Base-by-base conservation (phyloP, 805 yeast species). In the Pichia phayaonensis region DNA sequence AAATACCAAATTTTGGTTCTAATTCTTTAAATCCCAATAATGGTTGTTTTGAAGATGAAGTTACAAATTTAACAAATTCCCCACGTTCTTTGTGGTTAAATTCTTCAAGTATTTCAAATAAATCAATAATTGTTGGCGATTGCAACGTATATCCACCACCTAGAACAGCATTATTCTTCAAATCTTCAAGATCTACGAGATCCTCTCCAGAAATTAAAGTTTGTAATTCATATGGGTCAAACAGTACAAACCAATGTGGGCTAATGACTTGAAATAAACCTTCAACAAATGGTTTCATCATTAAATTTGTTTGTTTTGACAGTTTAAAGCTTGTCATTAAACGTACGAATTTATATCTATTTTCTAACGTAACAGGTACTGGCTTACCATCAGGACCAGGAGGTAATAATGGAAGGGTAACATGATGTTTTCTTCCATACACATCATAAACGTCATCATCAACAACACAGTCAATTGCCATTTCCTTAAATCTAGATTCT, bases 1-100 rank as follows among this genome's bases (percentile, higher is more conserved):
- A 65, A 44, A 94, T 84, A 1, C 96, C 96, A 66, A 94, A 89
- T 49, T 72, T 73, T 0, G 99, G 99, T 29, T 68, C 70, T 44
- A 89, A 71, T 4, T 83, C 79, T 15, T 76, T 73, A 62, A 94
- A 92, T 0, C 99, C 99, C 24, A 88, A 73, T 40, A 94, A 71
- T 1, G 99, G 99, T 0, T 96, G 96, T 53, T 90, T 76, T 1
- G 96, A 84, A 1, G 89, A 95, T 0, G 97, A 86, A 0, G 98
- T 94, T 26, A 88, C 97, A 70, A 92, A 94, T 62, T 87, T 87
- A 26, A 94, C 67, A 50, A 94, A 76, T 46, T 78, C 76, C 21
- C 80, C 72, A 54, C 80, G 73, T 50, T 89, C 87, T n/a, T 74
- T 75, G 2, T 76, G 70, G 1, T 73, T 63, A 74, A 89, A 77